These are phyloP conservation scores for Leccinum cinnamomeum DNA, from an alignment of 1,284 basidiomycete species.

Conservation along the genomic window DNA sequence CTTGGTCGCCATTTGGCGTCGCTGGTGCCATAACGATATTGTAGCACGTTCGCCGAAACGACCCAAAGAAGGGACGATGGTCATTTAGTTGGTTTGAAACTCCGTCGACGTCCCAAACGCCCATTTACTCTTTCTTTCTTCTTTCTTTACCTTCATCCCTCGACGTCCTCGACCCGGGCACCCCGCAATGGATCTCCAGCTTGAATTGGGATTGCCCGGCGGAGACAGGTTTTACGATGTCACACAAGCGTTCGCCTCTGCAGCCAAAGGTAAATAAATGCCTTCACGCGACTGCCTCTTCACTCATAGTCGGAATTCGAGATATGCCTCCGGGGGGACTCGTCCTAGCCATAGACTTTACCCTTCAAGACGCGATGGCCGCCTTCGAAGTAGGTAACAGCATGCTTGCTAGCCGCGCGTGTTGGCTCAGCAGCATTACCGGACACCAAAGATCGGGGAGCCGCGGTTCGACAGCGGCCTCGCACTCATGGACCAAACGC, in stretches of 20 bases:
- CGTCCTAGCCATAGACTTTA: conserved; percentile 69
- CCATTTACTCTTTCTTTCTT: not conserved
- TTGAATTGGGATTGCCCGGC: conserved; percentile 45
- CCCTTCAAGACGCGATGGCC: conserved; percentile 85
- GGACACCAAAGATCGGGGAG: conserved; percentile 76
- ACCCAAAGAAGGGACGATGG: conserved; percentile 10
- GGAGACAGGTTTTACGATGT: conserved; percentile 61
- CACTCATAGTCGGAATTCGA: conserved; percentile 32
- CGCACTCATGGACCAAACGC: conserved; percentile 45
- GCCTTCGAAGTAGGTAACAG: conserved; percentile 68
- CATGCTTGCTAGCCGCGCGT: not conserved
- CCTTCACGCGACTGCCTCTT: conserved; percentile 1
- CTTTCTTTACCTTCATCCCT: not conserved
- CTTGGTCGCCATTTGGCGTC: conserved; percentile 6
- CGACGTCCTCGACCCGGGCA: conserved; percentile 14
- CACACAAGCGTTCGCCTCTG: conserved; percentile 55
- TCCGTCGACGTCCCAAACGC: conserved; percentile 17
- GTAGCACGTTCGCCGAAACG: too few relatives aligned
- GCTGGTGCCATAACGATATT: conserved; percentile 3
- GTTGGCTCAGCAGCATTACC: not conserved
- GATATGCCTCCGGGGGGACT: conserved; percentile 67
- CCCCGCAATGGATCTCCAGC: conserved; percentile 20
- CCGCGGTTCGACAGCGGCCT: conserved; percentile 86
- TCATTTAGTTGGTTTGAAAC: conserved; percentile 26
- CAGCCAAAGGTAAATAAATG: conserved; percentile 50